A percentile compares a stretch with the other conserved stretches of the same genome.
These are phyloP conservation scores for Xerocomellus intermedius DNA, from an alignment of 768 basidiomycete species.

Conservation along the genomic window DNA sequence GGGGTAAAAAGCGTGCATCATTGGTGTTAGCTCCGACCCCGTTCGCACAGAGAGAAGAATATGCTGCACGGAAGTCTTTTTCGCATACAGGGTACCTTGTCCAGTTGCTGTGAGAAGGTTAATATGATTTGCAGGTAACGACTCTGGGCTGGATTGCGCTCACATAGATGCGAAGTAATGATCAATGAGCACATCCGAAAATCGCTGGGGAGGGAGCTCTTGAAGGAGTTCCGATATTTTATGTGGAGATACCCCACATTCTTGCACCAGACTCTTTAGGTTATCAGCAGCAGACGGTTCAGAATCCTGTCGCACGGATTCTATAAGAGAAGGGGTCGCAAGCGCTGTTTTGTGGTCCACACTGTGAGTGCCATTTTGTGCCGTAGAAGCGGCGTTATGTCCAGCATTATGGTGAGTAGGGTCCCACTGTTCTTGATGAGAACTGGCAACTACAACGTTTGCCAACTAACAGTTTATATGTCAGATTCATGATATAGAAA, in stretches of 20 bases:
- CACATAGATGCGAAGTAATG: conserved; percentile 78
- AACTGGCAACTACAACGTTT: conserved; percentile 47
- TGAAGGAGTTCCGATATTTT: conserved; percentile 87
- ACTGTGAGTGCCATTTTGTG: conserved; percentile 25
- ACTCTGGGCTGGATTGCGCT: conserved; percentile 23
- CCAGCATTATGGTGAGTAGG: conserved; percentile 12
- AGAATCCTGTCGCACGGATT: conserved; percentile 41
- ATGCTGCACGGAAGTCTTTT: conserved; percentile 72
- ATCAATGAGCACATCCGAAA: conserved; percentile 77
- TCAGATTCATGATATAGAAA: conserved; percentile 21
- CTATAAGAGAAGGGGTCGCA: conserved; percentile 36
- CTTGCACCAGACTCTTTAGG: conserved; percentile 80
- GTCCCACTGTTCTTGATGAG: conserved; percentile 32
- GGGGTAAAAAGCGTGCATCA: conserved; percentile 81
- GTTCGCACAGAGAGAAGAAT: conserved; percentile 61
- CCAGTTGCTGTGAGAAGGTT: conserved; percentile 64
- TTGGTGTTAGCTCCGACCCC: conserved; percentile 64
- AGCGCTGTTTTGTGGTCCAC: conserved; percentile 29
- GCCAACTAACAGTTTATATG: conserved; percentile 42
- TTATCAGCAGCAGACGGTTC: conserved; percentile 71
- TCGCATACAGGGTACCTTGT: conserved; percentile 92
- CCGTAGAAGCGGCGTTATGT: conserved; percentile 9
- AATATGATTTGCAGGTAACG: not conserved
- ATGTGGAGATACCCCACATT: conserved; percentile 89
- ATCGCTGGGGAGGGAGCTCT: conserved; percentile 77